Evolutionary conservation across 169 alveolate genomes (phyloP).

Genomic region (Plasmodium coatneyi): DNA sequence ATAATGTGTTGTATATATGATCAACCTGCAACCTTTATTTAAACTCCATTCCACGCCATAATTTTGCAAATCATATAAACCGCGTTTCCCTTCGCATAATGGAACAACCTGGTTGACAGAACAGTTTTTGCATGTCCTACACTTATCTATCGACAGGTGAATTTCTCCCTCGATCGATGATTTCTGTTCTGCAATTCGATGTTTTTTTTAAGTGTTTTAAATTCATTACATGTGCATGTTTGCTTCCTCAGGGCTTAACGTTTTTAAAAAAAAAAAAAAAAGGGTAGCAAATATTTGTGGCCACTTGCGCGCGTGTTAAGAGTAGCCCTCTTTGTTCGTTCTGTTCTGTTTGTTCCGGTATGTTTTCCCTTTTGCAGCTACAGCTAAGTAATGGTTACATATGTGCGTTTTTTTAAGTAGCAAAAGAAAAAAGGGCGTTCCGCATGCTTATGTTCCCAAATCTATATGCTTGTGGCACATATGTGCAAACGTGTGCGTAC

Average conservation of each 20-base stretch:
- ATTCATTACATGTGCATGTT: neutral
- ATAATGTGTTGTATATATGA: neutral
- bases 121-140: neutral
- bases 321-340: neutral
- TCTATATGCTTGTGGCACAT: neutral
- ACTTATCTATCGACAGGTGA: neutral
- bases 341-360: neutral
- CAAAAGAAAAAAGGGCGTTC: neutral
- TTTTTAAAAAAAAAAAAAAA: neutral
- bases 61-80: neutral
- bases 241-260: neutral
- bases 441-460: neutral
- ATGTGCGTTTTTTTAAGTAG: neutral
- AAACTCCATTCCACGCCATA: neutral
- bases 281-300: neutral
- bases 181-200: neutral
- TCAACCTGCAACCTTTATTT: neutral
- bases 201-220: neutral
- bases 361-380: neutral
- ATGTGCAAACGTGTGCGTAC: neutral
- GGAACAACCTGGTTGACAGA: neutral
- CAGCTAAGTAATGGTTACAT: neutral
- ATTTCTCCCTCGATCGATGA: neutral
- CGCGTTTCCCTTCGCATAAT: neutral
- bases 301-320: neutral